phyloP scores from a whole-genome alignment of 257 asterid genomes.

The Avicennia marina region DNA sequence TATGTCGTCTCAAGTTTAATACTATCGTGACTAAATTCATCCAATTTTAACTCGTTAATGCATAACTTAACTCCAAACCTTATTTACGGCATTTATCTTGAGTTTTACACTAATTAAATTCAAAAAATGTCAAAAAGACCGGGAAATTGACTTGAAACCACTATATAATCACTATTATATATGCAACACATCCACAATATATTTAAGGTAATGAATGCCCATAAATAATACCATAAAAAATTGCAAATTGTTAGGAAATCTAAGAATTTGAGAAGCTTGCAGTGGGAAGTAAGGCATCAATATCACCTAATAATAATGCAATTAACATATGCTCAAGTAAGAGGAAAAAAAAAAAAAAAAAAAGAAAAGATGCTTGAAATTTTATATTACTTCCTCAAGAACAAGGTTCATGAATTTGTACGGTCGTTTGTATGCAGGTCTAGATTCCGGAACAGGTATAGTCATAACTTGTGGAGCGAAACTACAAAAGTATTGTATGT shows the following conservation, averaged over 20 bases:
- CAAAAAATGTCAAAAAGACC: no score
- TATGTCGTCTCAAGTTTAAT: no score
- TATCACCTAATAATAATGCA: background rate
- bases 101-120: no score
- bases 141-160: no score
- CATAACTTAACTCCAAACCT: no score
- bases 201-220: background rate
- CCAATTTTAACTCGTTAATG: no score
- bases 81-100: no score
- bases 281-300: background rate
- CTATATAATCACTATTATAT: no score
- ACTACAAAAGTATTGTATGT: no score
- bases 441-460: background rate
- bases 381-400: background rate
- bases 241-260: background rate
- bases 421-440: background rate
- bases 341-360: no score
- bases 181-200: no score
- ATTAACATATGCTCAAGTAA: background rate
- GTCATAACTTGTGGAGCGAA: background rate
- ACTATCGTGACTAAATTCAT: no score
- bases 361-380: background rate
- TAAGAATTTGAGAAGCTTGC: background rate
- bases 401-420: constrained; percentile 7
- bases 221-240: background rate